Evolutionary conservation across 1,139 yeast species (phyloP), one percentile per base, ranked within the genome.

Genomic region (Debaryomycetaceae sp.): DNA sequence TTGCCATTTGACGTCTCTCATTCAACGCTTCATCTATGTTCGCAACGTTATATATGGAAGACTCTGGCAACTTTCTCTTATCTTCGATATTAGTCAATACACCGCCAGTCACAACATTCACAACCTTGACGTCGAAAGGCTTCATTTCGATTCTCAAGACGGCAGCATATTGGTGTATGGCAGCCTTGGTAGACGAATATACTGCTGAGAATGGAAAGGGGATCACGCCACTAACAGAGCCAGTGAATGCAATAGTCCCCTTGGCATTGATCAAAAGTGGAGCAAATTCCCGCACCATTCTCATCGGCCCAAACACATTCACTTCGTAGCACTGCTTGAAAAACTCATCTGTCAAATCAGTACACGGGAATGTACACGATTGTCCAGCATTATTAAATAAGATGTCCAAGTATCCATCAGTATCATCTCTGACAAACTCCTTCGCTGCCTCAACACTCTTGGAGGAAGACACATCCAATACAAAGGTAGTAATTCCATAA

Each of bases 181-280:
- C 94, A 2, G 94, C 88, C 55, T 87, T 87, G 1, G 84, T 62
- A 2, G 91, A 73, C n/a, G 81, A 72, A 56, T 87, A 87, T 17
- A 80, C 70, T 15, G 84, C 66, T 1, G 84, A 79, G 59, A 81
- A 85, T 13, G 94, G 95, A 63, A 85, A 80, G 5, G 87, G 82
- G 11, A 75, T 61, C 19, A 79, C 46, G 2, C 87, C 94, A 14
- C 87, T 78, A 4, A 83, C 63, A 2, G 91, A 83, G 1, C 94
- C 92, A 0, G 92, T 85, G 56, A 84, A 83, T 1, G 84, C 81
- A 48, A 87, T 74, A 0, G 81, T 76, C 5, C 95, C 95, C 52
- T 81, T 73, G 2, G 87, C 81, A 34, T 75, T 76, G 44, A 86
- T 83, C 14, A 87, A 51, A 46, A 80, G 67, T 4, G 75, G 73